Evolutionary conservation across 2,329 filamentous ascomycete species (phyloP).

Genomic region (Exophiala oligosperma): DNA sequence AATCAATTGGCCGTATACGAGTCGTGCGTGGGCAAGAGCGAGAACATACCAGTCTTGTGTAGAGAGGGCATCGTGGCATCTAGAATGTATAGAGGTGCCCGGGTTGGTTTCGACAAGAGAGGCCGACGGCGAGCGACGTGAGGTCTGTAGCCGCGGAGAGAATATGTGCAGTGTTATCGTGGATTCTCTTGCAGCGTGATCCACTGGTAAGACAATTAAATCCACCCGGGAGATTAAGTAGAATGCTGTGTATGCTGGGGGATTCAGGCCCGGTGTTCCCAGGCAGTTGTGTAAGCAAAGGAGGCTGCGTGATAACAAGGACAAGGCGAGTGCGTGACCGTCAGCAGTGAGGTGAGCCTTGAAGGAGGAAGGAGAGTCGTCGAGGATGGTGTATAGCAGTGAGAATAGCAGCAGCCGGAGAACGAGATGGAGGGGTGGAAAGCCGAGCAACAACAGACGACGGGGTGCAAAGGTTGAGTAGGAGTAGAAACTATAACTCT

Average conservation of each 20-base stretch:
- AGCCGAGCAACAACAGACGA: conserved; percentile 1
- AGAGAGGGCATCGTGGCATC: conserved; percentile 24
- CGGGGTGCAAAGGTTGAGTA: background rate
- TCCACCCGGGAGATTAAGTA: conserved; percentile 20
- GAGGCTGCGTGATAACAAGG: conserved; percentile 15
- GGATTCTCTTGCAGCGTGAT: conserved; percentile 11
- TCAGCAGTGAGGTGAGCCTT: conserved; percentile 23
- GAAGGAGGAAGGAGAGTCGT: conserved; percentile 9
- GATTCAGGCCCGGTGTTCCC: conserved; percentile 2
- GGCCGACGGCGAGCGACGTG: conserved; percentile 13
- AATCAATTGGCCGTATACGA: conserved; percentile 29
- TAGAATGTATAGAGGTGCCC: conserved; percentile 4
- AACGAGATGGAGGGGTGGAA: background rate
- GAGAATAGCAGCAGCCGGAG: conserved; percentile 9
- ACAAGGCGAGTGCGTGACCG: conserved; percentile 8
- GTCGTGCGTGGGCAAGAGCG: conserved; percentile 9
- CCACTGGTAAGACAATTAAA: conserved; percentile 18
- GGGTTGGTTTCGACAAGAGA: background rate
- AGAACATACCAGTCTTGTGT: conserved; percentile 21
- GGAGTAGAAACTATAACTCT: background rate
- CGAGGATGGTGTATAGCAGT: conserved; percentile 8
- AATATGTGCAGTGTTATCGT: conserved; percentile 4
- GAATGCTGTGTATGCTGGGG: conserved; percentile 13
- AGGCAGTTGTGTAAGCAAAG: conserved; percentile 20
- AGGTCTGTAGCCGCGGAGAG: conserved; percentile 3